These are phyloP conservation scores for Linnemannia schmuckeri DNA, from an alignment of 192 early-diverging fungal genomes.

Conservation along the genomic window DNA sequence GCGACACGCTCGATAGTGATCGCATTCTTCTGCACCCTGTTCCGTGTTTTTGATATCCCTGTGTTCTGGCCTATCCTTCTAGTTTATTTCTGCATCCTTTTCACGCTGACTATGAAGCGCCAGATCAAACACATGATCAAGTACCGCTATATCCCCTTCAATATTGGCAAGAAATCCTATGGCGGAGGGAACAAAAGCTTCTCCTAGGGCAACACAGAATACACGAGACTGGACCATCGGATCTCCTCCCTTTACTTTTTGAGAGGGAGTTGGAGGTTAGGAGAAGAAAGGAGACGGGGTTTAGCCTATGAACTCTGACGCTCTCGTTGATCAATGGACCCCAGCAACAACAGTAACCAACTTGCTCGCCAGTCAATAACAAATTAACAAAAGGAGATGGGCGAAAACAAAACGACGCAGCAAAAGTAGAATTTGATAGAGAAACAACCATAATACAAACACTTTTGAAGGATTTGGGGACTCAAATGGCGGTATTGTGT, in stretches of 20 bases:
- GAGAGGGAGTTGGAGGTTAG: not conserved
- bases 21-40: slow-evolving; percentile 90
- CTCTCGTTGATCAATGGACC: no score
- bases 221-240: not conserved
- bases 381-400: no score
- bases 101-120: slow-evolving; percentile 94
- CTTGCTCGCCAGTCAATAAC: no score
- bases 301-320: no score
- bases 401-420: no score
- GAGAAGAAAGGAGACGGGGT: no score
- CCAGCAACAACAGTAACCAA: no score
- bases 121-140: slow-evolving; percentile 99
- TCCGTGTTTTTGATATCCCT: slow-evolving; percentile 91
- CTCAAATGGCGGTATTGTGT: no score
- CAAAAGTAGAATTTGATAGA: no score
- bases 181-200: slow-evolving; percentile 35
- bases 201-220: slow-evolving; percentile 1
- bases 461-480: no score
- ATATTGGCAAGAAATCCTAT: slow-evolving; percentile 86
- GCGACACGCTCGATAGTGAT: slow-evolving; percentile 87
- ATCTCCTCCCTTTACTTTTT: no score
- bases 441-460: no score
- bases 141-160: slow-evolving; percentile 91
- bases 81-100: slow-evolving; percentile 95
- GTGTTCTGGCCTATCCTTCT: slow-evolving; percentile 99